A percentile compares a stretch with the other conserved stretches of the same genome.
phyloP scores from a whole-genome alignment of 1,284 basidiomycete genomes.

The Microbotryum intermedium region DNA sequence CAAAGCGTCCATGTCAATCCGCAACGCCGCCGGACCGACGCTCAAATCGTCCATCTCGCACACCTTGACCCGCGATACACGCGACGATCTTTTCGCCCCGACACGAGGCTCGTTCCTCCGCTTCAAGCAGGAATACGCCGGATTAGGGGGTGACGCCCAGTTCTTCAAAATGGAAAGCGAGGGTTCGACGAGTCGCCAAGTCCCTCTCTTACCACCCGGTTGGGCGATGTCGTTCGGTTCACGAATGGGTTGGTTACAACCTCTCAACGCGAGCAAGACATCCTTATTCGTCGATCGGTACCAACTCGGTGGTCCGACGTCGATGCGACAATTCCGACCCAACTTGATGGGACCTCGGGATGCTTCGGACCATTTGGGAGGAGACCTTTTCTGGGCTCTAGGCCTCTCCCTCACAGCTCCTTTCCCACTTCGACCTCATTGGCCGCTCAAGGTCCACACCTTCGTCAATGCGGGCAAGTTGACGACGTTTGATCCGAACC shows the following conservation, averaged over 20 bases:
- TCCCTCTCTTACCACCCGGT: constrained; percentile 35
- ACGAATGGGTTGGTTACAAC: constrained; percentile 43
- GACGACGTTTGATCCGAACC: constrained; percentile 37
- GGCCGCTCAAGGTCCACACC: constrained; percentile 78
- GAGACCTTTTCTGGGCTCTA: constrained; percentile 75
- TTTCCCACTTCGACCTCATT: constrained; percentile 65
- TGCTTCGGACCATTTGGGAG: constrained; percentile 67
- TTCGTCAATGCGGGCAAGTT: constrained; percentile 83
- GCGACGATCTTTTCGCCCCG: constrained; percentile 61
- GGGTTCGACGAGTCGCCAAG: constrained; percentile 54
- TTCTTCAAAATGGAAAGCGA: constrained; percentile 61
- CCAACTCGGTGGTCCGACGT: constrained; percentile 88
- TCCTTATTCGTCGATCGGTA: constrained; percentile 73
- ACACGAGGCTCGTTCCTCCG: constrained; percentile 58
- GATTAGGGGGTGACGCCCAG: constrained; percentile 58
- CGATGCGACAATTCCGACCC: constrained; percentile 72
- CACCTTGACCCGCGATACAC: constrained; percentile 65
- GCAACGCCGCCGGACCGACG: constrained; percentile 66
- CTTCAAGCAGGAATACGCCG: constrained; percentile 63
- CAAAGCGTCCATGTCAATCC: constrained; percentile 74
- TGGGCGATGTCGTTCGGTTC: constrained; percentile 54
- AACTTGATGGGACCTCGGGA: constrained; percentile 80
- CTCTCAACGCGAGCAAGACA: constrained; percentile 41
- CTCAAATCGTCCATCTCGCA: constrained; percentile 80
- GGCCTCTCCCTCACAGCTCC: constrained; percentile 74